Conservation (phyloP, 768 basidiomycete genomes). For the Auriscalpium orientale region DNA sequence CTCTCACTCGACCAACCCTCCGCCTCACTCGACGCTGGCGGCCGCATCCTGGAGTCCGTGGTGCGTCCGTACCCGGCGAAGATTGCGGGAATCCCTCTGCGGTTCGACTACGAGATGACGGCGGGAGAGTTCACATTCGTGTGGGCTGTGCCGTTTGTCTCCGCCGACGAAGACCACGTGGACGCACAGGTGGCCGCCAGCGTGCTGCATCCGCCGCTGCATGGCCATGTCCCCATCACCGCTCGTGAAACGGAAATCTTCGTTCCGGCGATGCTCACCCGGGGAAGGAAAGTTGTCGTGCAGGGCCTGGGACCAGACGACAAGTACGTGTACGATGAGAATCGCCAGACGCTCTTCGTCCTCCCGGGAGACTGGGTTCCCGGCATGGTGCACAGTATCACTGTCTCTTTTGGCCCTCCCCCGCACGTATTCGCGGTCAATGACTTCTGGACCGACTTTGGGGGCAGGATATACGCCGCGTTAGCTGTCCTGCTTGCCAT, state of each 20-base stretch:
- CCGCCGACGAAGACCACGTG: slow-evolving; percentile 5
- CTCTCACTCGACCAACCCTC: slow-evolving; percentile 54
- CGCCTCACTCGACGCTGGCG: slow-evolving; percentile 76
- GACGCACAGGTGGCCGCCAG: neutral
- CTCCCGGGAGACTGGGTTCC: slow-evolving; percentile 36
- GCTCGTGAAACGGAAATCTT: slow-evolving; percentile 81
- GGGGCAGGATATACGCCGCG: slow-evolving; percentile 24
- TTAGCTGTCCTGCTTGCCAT: slow-evolving; percentile 26
- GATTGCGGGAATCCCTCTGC: slow-evolving; percentile 75
- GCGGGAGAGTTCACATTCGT: slow-evolving; percentile 57
- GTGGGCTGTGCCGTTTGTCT: slow-evolving; percentile 42
- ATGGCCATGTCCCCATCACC: slow-evolving; percentile 31
- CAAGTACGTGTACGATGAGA: slow-evolving; percentile 50
- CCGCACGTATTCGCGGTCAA: slow-evolving; percentile 50
- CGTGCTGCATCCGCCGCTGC: slow-evolving; percentile 31
- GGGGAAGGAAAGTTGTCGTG: slow-evolving; percentile 50
- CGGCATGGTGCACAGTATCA: slow-evolving; percentile 40
- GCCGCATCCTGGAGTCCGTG: slow-evolving; percentile 64
- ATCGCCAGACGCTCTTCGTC: slow-evolving; percentile 70
- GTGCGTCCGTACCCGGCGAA: slow-evolving; percentile 91
- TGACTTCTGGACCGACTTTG: slow-evolving; percentile 58
- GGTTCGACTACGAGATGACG: slow-evolving; percentile 71
- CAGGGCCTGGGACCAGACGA: slow-evolving; percentile 46
- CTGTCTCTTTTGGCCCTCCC: slow-evolving; percentile 50
- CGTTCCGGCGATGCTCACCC: slow-evolving; percentile 56